These are phyloP conservation scores for Aleurites moluccanus DNA, from an alignment of 441 rosid genomes.

Conservation along the genomic window DNA sequence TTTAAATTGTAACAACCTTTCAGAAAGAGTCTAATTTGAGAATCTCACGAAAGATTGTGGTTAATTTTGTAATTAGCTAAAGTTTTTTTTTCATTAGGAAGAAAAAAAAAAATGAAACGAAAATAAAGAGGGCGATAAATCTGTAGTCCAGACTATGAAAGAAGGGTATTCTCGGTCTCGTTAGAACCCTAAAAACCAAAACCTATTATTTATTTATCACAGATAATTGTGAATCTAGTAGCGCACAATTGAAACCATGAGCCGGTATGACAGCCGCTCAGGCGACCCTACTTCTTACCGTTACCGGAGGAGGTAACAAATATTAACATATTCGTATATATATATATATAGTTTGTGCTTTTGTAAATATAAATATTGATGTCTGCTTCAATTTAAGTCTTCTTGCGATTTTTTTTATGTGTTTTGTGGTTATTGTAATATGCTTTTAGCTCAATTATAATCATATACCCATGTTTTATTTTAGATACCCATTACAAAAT, in stretches of 20 bases:
- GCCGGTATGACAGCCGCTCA: conserved; percentile 90
- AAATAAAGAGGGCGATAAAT: background rate
- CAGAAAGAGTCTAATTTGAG: background rate
- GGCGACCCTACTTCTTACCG: conserved; percentile 87
- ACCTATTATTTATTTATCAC: background rate
- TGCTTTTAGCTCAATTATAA: too few relatives aligned
- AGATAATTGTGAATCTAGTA: background rate
- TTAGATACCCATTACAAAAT: background rate
- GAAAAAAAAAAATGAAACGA: background rate
- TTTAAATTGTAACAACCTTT: too few relatives aligned
- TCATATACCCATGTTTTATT: background rate
- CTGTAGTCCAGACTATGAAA: background rate
- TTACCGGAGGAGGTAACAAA: conserved; percentile 77
- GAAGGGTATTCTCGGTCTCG: background rate
- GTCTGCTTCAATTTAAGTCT: background rate
- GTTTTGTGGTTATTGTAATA: background rate
- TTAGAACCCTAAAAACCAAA: conserved; percentile 1
- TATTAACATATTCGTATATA: background rate
- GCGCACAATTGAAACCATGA: conserved; percentile 39
- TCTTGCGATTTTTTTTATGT: background rate
- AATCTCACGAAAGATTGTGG: background rate
- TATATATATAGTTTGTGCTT: background rate
- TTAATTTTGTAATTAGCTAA: background rate
- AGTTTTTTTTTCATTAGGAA: background rate
- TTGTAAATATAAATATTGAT: background rate